These are phyloP conservation scores for Syncephalastrum contaminatum DNA, from an alignment of 371 early-diverging fungal genomes.

Conservation along the genomic window DNA sequence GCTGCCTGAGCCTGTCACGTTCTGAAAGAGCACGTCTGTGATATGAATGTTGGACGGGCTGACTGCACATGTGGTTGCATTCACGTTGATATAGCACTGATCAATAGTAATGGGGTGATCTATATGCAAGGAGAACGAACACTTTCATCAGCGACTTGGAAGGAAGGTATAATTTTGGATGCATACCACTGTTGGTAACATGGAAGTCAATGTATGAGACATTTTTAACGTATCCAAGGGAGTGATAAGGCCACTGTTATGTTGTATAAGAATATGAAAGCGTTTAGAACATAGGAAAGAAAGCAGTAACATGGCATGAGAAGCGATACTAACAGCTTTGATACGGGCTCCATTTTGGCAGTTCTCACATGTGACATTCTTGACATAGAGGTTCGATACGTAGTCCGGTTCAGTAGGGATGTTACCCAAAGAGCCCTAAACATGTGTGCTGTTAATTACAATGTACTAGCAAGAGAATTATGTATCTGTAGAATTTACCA, in stretches of 20 bases:
- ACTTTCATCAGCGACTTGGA: too few relatives aligned
- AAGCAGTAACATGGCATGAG: too few relatives aligned
- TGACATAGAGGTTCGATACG: constrained; percentile 16
- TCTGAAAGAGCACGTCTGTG: constrained; percentile 11
- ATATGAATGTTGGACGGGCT: constrained; percentile 15
- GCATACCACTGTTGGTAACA: constrained; percentile 14
- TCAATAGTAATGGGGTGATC: constrained; percentile 18
- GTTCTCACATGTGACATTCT: constrained; percentile 19
- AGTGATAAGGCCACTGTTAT: constrained; percentile 10
- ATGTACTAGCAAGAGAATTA: not conserved
- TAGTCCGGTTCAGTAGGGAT: constrained; percentile 14
- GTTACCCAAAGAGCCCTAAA: constrained; percentile 19
- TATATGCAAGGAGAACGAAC: not conserved
- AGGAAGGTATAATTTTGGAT: not conserved
- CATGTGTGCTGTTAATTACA: not conserved
- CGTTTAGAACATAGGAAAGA: not conserved
- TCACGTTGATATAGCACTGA: constrained; percentile 17
- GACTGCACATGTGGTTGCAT: constrained; percentile 8
- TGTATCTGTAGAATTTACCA: constrained; percentile 5
- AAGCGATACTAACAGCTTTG: constrained; percentile 12
- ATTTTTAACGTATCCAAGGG: constrained; percentile 18
- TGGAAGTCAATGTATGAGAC: constrained; percentile 19
- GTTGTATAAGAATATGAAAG: not conserved
- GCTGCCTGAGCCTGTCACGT: constrained; percentile 16
- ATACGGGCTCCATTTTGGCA: constrained; percentile 23